Percentiles rank a stretch among this genome's conserved stretches.
Evolutionary conservation across 176 grass and related monocot species (phyloP).

Genomic region (Oryza glaberrima): DNA sequence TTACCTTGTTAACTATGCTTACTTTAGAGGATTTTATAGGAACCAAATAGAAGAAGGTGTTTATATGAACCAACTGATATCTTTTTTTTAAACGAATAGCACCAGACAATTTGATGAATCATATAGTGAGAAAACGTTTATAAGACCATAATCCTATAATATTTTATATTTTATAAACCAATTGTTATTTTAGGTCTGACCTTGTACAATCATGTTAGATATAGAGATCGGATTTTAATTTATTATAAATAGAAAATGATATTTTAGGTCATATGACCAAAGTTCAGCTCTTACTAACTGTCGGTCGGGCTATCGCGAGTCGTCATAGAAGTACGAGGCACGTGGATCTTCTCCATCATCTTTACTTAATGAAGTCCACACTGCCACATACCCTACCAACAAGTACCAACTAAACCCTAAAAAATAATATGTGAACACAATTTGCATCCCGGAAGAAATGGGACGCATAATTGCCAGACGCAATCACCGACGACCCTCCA

Average conservation of each 20-base stretch:
- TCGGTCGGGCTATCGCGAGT: not conserved
- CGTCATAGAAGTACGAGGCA: not conserved
- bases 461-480: not conserved
- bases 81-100: no score
- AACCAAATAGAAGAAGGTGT: no score
- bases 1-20: no score
- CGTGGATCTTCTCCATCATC: not conserved
- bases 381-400: not conserved
- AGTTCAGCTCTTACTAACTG: not conserved
- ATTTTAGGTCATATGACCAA: not conserved
- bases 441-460: not conserved
- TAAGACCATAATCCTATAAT: no score
- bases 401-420: not conserved
- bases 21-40: not conserved
- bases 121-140: no score
- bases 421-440: not conserved
- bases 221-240: no score
- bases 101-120: not conserved
- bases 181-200: no score
- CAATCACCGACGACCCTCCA: not conserved
- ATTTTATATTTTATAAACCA: no score
- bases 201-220: no score
- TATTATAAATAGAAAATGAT: not conserved
- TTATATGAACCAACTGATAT: no score
- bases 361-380: not conserved